Base-by-base conservation (phyloP, 108 stramenopile genomes). In the Cyclotella distinguenda region DNA sequence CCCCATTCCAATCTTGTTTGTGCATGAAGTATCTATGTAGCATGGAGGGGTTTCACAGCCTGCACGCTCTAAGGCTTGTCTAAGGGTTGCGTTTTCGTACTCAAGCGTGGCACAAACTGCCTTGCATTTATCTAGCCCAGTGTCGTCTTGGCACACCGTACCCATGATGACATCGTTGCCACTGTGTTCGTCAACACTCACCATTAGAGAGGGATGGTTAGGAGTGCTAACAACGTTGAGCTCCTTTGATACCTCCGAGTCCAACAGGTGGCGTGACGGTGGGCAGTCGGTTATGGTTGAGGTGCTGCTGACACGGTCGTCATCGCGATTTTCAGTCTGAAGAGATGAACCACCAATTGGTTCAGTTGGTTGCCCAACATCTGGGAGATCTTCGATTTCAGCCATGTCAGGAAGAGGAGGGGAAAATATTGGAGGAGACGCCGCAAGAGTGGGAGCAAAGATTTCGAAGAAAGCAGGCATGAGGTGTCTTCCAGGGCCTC, bases 391-490 rank as follows among this genome's bases (percentile, higher is more conserved):
- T 36, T 88, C 86, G 40, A 88, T 42, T 63, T 91, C 90, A 45
- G 83, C 66, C 74, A 87, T 73, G 9, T 84, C 75, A 38, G 86
- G 87, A 38, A 92, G 69, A 68, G 87, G 87, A 10, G 87, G 87
- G 35, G 87, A 84, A 72, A 92, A 92, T 6, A 87, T 57, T 15
- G 87, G 86, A 3, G 90, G 90, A 10, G 87, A 85, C n/a, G 90
- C 83, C 21, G 90, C 87, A 31, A 92, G 64, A 18, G 90, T 92
- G 2, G 90, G 90, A 22, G 77, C 85, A 73, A 92, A 91, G 31
- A 87, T 84, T 57, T 92, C 87, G 75, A 84, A 92, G 48, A 92
- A 92, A 9, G 86, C 78, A 40, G 90, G 90, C 90, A 92, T 92
- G 39, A 92, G 70, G 48, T 89, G 87, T 26, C 86, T 67, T 16